Evolutionary conservation across 2,329 filamentous ascomycete species (phyloP).

Genomic region (Aspergillus uvarum): DNA sequence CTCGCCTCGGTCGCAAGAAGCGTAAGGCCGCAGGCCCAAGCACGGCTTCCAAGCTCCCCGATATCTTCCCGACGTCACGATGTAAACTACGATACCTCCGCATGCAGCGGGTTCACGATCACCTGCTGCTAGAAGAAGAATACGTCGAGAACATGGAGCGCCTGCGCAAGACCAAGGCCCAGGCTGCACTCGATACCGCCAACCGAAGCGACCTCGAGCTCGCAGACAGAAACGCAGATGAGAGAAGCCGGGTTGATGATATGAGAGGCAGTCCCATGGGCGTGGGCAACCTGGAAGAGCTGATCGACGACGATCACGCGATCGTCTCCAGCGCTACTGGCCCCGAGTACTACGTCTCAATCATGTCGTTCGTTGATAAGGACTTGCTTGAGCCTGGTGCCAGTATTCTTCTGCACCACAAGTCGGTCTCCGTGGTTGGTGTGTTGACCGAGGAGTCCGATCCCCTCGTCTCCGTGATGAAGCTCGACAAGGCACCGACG

Average conservation of each 20-base stretch:
- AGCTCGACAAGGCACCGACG: slow-evolving; percentile 96
- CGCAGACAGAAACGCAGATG: slow-evolving; percentile 86
- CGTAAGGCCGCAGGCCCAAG: slow-evolving; percentile 91
- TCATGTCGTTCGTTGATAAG: slow-evolving; percentile 99
- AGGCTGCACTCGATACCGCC: slow-evolving; percentile 56
- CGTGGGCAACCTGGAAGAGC: slow-evolving; percentile 93
- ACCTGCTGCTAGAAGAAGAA: slow-evolving; percentile 93
- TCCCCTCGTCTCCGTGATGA: slow-evolving; percentile 96
- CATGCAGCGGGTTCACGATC: slow-evolving; percentile 98
- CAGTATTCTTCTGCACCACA: slow-evolving; percentile 93
- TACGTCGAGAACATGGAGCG: slow-evolving; percentile 99
- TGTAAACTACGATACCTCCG: slow-evolving; percentile 96
- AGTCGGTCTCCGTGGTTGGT: slow-evolving; percentile 95
- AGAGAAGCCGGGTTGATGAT: slow-evolving; percentile 91
- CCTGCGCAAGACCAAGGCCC: slow-evolving; percentile 84
- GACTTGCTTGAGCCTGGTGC: slow-evolving; percentile 94
- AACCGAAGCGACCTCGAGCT: slow-evolving; percentile 68
- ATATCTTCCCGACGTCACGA: slow-evolving; percentile 90
- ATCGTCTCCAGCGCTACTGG: slow-evolving; percentile 97
- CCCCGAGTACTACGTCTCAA: slow-evolving; percentile 98
- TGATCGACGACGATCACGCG: slow-evolving; percentile 98
- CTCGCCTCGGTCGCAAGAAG: slow-evolving; percentile 97
- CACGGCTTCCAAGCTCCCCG: slow-evolving; percentile 90
- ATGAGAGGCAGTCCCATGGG: slow-evolving; percentile 99
- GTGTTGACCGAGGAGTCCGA: slow-evolving; percentile 96